Conservation (phyloP, 2,329 filamentous ascomycete genomes). For the Microascus cirrosus region DNA sequence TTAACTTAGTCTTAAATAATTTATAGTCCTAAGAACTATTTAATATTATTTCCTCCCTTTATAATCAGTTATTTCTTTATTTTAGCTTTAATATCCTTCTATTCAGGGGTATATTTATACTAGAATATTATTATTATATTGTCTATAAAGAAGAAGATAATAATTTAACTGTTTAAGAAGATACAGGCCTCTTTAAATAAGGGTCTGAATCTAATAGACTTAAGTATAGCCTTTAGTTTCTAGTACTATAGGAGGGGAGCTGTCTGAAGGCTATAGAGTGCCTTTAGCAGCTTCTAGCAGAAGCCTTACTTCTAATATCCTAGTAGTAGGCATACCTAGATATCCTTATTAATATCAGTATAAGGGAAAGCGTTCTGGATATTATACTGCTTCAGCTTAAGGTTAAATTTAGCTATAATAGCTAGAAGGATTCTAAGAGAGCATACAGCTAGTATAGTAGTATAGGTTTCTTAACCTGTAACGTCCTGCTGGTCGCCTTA, state of each 20-base stretch:
- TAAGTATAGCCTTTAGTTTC: not conserved
- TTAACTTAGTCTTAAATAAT: too few relatives aligned
- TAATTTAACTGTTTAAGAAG: not conserved
- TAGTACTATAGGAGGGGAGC: not conserved
- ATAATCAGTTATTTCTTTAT: too few relatives aligned
- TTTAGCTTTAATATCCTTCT: not conserved
- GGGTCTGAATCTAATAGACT: too few relatives aligned
- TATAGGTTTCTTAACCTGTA: not conserved
- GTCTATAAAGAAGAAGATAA: not conserved
- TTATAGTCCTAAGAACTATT: too few relatives aligned
- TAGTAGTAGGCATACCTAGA: not conserved
- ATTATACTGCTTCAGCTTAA: not conserved
- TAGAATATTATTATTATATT: not conserved
- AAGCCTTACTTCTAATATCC: not conserved
- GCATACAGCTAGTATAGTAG: not conserved
- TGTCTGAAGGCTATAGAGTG: not conserved
- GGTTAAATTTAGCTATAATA: not conserved
- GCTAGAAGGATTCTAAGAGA: not conserved
- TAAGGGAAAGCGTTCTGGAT: not conserved
- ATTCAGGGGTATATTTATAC: not conserved
- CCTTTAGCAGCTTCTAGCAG: not conserved
- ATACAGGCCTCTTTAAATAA: not conserved
- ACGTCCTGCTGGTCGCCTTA: not conserved
- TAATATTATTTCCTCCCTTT: too few relatives aligned
- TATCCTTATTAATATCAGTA: not conserved